phyloP scores from a whole-genome alignment of 2,329 filamentous ascomycete genomes.

The Lachnellula subtilissima region DNA sequence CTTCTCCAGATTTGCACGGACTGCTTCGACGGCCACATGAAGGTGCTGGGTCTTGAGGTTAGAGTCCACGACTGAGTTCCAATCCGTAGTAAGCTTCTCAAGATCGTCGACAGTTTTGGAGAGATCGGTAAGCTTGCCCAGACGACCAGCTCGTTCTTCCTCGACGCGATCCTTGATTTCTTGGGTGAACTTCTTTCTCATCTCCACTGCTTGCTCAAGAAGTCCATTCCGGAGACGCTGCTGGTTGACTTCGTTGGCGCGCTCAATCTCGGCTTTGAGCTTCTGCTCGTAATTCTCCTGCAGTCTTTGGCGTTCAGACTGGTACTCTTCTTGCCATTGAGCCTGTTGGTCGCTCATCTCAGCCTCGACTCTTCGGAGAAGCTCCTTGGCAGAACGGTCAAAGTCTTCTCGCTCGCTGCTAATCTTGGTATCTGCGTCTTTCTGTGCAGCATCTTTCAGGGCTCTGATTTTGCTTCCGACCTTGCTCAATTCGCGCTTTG shows the following conservation, averaged over 20 bases:
- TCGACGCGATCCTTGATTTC: constrained; percentile 81
- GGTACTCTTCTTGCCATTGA: constrained; percentile 83
- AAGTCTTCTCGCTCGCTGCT: constrained; percentile 64
- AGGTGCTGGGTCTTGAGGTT: constrained; percentile 95
- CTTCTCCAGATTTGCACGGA: constrained; percentile 76
- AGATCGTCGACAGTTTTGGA: constrained; percentile 74
- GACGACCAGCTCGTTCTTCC: constrained; percentile 77
- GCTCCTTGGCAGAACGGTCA: constrained; percentile 77
- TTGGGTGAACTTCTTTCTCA: constrained; percentile 78
- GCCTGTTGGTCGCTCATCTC: constrained; percentile 77
- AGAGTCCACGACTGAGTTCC: constrained; percentile 84
- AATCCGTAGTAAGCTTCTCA: constrained; percentile 80
- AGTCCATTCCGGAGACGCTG: constrained; percentile 80
- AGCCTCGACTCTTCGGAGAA: constrained; percentile 82
- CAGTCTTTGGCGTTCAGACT: constrained; percentile 76
- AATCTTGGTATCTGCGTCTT: constrained; percentile 66
- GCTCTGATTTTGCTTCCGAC: constrained; percentile 73
- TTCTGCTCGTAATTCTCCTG: constrained; percentile 74
- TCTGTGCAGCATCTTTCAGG: constrained; percentile 67
- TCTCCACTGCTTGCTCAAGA: constrained; percentile 80
- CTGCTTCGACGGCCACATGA: constrained; percentile 90
- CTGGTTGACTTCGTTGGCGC: constrained; percentile 74
- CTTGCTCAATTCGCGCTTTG: constrained; percentile 75
- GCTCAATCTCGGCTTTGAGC: constrained; percentile 71
- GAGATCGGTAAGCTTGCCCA: constrained; percentile 80